Evolutionary conservation across 805 yeast genomes (phyloP).

Genomic region (Saccharomycopsis javanensis): DNA sequence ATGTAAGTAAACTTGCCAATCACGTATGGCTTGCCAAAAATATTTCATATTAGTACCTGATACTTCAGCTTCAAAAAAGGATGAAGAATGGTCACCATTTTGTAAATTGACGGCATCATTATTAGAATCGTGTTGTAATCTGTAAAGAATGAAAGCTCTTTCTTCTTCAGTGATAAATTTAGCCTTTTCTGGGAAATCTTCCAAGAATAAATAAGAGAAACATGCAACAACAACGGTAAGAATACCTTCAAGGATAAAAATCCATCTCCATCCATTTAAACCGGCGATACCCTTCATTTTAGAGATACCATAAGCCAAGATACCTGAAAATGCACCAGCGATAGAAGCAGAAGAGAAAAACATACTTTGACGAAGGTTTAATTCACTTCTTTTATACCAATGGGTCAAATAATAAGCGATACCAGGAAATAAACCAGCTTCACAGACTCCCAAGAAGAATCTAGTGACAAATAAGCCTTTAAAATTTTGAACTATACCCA

Average conservation of each 20-base stretch:
- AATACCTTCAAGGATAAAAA: slow-evolving; percentile 36
- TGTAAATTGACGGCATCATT: slow-evolving; percentile 6
- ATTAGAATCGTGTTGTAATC: slow-evolving; percentile 15
- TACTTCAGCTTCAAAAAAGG: slow-evolving; percentile 16
- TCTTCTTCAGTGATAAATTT: slow-evolving; percentile 36
- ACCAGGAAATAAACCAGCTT: slow-evolving; percentile 36
- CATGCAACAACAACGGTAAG: slow-evolving; percentile 35
- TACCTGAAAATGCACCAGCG: slow-evolving; percentile 34
- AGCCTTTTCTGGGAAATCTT: slow-evolving; percentile 36
- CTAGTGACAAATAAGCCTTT: slow-evolving; percentile 37
- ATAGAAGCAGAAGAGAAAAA: slow-evolving; percentile 31
- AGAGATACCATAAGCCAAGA: slow-evolving; percentile 33
- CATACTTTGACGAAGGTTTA: slow-evolving; percentile 30
- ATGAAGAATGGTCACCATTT: slow-evolving; percentile 11
- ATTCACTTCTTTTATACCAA: slow-evolving; percentile 31
- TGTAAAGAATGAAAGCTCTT: slow-evolving; percentile 19
- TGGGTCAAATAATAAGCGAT: slow-evolving; percentile 30
- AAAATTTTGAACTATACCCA: slow-evolving; percentile 36
- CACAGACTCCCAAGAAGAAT: slow-evolving; percentile 34
- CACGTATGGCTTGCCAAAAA: slow-evolving; percentile 21
- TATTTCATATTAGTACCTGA: slow-evolving; percentile 11
- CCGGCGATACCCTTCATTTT: slow-evolving; percentile 28
- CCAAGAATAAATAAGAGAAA: slow-evolving; percentile 28
- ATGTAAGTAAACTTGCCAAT: slow-evolving; percentile 27
- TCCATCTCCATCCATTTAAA: slow-evolving; percentile 35